Percentiles rank a stretch among this genome's conserved stretches.
phyloP scores from a whole-genome alignment of 2,329 filamentous ascomycete genomes.

The Neonectria ditissima region DNA sequence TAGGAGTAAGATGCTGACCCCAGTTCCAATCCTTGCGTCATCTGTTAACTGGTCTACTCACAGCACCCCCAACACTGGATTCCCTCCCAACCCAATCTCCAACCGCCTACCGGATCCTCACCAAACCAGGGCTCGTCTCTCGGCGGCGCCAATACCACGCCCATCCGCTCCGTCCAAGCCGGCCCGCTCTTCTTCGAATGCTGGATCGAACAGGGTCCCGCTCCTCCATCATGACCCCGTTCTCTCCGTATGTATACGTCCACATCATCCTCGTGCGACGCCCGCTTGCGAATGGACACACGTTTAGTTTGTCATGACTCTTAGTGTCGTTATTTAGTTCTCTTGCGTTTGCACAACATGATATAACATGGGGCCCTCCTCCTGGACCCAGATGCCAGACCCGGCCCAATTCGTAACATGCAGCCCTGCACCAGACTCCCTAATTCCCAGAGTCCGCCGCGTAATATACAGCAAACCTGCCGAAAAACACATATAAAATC shows the following conservation, averaged over 20 bases:
- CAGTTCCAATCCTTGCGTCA: not conserved
- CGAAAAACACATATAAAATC: conserved; percentile 36
- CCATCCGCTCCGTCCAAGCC: conserved; percentile 66
- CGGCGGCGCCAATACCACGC: conserved; percentile 57
- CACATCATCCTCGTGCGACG: conserved; percentile 14
- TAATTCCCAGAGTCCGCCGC: conserved; percentile 30
- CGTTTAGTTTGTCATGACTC: conserved; percentile 40
- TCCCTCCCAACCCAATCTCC: conserved; percentile 62
- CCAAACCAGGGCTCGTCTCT: conserved; percentile 45
- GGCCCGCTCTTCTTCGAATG: conserved; percentile 74
- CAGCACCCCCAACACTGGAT: conserved; percentile 73
- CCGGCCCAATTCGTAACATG: conserved; percentile 33
- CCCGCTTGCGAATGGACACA: conserved; percentile 24
- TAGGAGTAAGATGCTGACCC: conserved; percentile 60
- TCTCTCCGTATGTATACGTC: not conserved
- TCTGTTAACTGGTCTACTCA: conserved; percentile 14
- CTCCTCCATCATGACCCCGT: conserved; percentile 2
- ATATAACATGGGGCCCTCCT: conserved; percentile 35
- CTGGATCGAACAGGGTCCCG: conserved; percentile 64
- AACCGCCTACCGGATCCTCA: conserved; percentile 50
- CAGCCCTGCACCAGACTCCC: conserved; percentile 40
- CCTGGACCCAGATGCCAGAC: conserved; percentile 38
- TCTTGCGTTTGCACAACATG: conserved; percentile 34
- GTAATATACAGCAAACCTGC: conserved; percentile 37
- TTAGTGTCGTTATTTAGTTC: conserved; percentile 39